Percentiles rank a stretch among this genome's conserved stretches.
Evolutionary conservation across 176 grass and related monocot genomes (phyloP).

Genomic region (Areca catechu): DNA sequence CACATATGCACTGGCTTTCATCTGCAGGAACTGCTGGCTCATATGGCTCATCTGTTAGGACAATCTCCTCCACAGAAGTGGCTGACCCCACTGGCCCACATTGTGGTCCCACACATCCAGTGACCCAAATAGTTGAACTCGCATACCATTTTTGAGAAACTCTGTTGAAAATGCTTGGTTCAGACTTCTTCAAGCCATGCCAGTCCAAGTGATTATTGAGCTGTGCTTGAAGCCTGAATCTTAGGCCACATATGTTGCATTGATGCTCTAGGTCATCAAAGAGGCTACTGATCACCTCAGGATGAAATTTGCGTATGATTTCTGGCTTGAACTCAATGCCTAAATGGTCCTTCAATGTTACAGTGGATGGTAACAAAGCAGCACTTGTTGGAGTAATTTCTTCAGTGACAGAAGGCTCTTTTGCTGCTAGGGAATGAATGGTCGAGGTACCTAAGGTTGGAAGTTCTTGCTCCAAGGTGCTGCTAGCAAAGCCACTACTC

Average conservation of each 20-base stretch:
- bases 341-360: slow-evolving; percentile 33
- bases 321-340: slow-evolving; percentile 72
- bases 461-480: slow-evolving; percentile 10
- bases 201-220: slow-evolving; percentile 39
- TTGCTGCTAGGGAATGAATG: slow-evolving; percentile 17
- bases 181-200: slow-evolving; percentile 29
- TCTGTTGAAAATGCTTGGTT: slow-evolving; percentile 22
- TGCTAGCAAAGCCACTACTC: background rate
- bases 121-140: slow-evolving; percentile 34
- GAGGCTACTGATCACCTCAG: slow-evolving; percentile 49
- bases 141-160: slow-evolving; percentile 72
- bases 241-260: slow-evolving; percentile 63
- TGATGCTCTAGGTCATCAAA: slow-evolving; percentile 60
- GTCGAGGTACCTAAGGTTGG: slow-evolving; percentile 11
- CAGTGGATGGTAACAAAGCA: slow-evolving; percentile 18
- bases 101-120: slow-evolving; percentile 29
- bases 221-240: slow-evolving; percentile 57
- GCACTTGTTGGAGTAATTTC: slow-evolving; percentile 4
- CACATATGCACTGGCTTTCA: slow-evolving; percentile 80
- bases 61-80: slow-evolving; percentile 39
- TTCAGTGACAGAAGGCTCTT: slow-evolving; percentile 20
- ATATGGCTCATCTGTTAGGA: slow-evolving; percentile 35
- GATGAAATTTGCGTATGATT: slow-evolving; percentile 60
- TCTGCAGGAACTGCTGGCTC: slow-evolving; percentile 78
- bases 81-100: slow-evolving; percentile 13